These are phyloP conservation scores for Neonectria coccinea DNA, from an alignment of 2,329 filamentous ascomycete species.

Conservation along the genomic window DNA sequence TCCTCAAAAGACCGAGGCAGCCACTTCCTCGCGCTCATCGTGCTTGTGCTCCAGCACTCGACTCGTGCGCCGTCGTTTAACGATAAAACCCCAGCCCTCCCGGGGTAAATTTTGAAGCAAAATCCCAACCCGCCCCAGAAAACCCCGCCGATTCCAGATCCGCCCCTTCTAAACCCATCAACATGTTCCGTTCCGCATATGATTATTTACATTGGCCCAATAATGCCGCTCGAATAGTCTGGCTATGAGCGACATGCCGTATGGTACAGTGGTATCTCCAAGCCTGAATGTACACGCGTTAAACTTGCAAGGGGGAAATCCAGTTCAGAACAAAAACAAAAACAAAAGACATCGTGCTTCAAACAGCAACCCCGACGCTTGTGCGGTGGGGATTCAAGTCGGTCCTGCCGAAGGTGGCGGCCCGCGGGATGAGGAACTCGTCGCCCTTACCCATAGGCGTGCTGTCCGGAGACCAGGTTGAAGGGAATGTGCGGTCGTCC, in stretches of 20 bases:
- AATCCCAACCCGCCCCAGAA: slow-evolving; percentile 11
- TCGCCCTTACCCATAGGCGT: slow-evolving; percentile 53
- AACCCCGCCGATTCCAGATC: slow-evolving; percentile 15
- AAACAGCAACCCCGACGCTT: slow-evolving; percentile 48
- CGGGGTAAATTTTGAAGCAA: slow-evolving; percentile 12
- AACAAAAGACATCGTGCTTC: slow-evolving; percentile 25
- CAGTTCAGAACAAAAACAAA: slow-evolving; percentile 33
- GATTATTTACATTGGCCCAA: slow-evolving; percentile 32
- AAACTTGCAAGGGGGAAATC: slow-evolving; percentile 32
- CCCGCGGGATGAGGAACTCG: slow-evolving; percentile 54
- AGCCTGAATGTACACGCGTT: slow-evolving; percentile 32
- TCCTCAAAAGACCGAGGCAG: background rate
- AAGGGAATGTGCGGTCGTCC: slow-evolving; percentile 60
- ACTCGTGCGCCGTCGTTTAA: slow-evolving; percentile 4
- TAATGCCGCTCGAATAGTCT: slow-evolving; percentile 27
- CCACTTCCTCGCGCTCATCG: background rate
- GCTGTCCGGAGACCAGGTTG: slow-evolving; percentile 62
- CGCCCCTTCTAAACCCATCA: slow-evolving; percentile 26
- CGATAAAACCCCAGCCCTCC: slow-evolving; percentile 10
- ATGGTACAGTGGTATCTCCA: slow-evolving; percentile 45
- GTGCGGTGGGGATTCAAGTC: slow-evolving; percentile 32
- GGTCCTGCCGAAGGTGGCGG: slow-evolving; percentile 47
- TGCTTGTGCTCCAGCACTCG: background rate
- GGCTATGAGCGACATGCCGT: slow-evolving; percentile 25
- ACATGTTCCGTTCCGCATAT: slow-evolving; percentile 17